Evolutionary conservation across 1,284 basidiomycete genomes (phyloP).

Genomic region (Austroboletus rostrupii): DNA sequence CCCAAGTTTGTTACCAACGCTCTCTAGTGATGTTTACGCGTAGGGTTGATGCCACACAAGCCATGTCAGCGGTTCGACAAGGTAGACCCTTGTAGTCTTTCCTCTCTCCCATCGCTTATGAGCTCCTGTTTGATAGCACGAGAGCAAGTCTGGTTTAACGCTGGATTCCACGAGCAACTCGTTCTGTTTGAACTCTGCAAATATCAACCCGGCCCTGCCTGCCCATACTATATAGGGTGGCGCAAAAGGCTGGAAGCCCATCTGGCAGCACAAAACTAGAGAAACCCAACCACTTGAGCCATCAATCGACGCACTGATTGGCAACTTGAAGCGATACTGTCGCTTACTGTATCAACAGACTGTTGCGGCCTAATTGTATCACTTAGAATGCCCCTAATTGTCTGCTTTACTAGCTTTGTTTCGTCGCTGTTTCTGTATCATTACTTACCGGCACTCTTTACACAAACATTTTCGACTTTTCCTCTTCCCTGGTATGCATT

Average conservation of each 20-base stretch:
- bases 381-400: conserved; percentile 17
- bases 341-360: conserved; percentile 19
- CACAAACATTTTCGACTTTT: conserved; percentile 1
- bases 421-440: conserved; percentile 5
- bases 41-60: conserved; percentile 53
- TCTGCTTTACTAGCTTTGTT: conserved; percentile 5
- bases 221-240: conserved; percentile 71
- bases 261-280: conserved; percentile 18
- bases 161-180: conserved; percentile 75
- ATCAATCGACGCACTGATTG: conserved; percentile 8
- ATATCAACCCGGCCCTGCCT: conserved; percentile 56
- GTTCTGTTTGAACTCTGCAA: conserved; percentile 72
- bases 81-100: conserved; percentile 37
- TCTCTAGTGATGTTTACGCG: conserved; percentile 68
- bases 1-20: conserved; percentile 6
- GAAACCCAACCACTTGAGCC: conserved; percentile 1
- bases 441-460: conserved; percentile 4
- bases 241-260: conserved; percentile 24
- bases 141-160: conserved; percentile 74
- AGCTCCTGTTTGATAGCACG: conserved; percentile 43
- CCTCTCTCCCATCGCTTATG: conserved; percentile 5
- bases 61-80: conserved; percentile 57
- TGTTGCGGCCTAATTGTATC: conserved; percentile 19
- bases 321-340: conserved; percentile 1
- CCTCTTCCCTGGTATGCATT: conserved; percentile 3